Conservation (phyloP, 441 rosid species). For the Mallotus repandus region DNA sequence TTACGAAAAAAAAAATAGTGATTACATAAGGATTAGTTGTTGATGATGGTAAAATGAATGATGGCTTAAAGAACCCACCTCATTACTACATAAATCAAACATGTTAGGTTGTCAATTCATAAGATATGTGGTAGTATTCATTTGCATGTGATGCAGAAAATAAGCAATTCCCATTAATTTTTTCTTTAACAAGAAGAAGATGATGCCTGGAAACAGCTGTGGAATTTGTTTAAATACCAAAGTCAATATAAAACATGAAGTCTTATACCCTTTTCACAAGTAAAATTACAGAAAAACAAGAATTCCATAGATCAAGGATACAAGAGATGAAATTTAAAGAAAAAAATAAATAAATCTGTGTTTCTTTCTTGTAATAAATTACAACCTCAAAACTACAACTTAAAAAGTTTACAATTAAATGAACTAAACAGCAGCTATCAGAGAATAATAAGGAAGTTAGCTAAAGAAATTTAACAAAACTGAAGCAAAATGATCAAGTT, state of each 20-base stretch:
- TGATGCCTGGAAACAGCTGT: constrained; percentile 20
- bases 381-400: constrained; percentile 23
- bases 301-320: background rate
- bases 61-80: background rate
- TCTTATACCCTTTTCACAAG: background rate
- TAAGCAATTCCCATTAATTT: no score
- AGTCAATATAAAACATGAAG: background rate
- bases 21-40: background rate
- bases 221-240: background rate
- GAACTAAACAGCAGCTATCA: background rate
- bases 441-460: constrained; percentile 2
- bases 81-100: background rate
- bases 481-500: constrained; percentile 16
- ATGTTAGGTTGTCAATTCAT: constrained; percentile 1
- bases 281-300: background rate
- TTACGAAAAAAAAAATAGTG: no score
- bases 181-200: background rate
- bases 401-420: background rate
- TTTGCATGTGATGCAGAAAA: no score
- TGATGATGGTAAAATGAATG: background rate
- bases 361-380: constrained; percentile 16
- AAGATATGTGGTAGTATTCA: background rate
- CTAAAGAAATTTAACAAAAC: background rate
- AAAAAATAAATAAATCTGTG: background rate
- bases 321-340: background rate